Base-by-base conservation (phyloP, 805 yeast genomes). In the Torulaspora microellipsoides region DNA sequence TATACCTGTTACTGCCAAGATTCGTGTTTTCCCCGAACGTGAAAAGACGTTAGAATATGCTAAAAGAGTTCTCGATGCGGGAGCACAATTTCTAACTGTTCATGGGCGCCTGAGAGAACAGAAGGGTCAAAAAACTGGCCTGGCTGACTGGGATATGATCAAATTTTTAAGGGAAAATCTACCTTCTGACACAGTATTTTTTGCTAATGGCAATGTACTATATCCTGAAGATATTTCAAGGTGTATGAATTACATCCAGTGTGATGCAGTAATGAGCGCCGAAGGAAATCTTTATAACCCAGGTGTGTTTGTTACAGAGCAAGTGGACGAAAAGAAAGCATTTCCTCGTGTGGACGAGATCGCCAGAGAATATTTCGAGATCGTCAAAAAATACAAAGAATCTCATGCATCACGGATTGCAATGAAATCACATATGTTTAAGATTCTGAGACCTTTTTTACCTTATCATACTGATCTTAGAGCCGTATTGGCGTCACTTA, bases 191-290 rank as follows among this genome's bases (percentile, higher is more conserved):
- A 88, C 91, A 2, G 97, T 93, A 0, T 83, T 93, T 53, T 85
- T 93, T 58, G 87, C 96, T 34, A 93, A 93, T 62, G 99, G 99
- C 5, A 93, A 93, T 64, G 78, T 93, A n/a, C 67, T 93, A 36
- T 93, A 93, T 57, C 86, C 95, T 0, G 85, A 82, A 34, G 98
- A 93, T 61, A 70, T 91, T 17, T 71, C 72, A 1, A 72, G 93
- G 48, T 85, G 96, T 61, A 60, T 79, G 34, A 72, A 71, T 1
- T 74, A 69, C 8, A 78, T 87, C 4, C 69, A 67, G 0, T 85
- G 93, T 51, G 97, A 93, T 66, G 96, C 89, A 0, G 93, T 93
- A 13, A 93, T 93, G 99, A 82, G 95, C 33, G 99, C 99, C 1
- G 99, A 93, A 64, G 96, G 96, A 1, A 89, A 89, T 58, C 69